These are phyloP conservation scores for Penicillium olsonii DNA, from an alignment of 2,329 filamentous ascomycete species.

Conservation along the genomic window DNA sequence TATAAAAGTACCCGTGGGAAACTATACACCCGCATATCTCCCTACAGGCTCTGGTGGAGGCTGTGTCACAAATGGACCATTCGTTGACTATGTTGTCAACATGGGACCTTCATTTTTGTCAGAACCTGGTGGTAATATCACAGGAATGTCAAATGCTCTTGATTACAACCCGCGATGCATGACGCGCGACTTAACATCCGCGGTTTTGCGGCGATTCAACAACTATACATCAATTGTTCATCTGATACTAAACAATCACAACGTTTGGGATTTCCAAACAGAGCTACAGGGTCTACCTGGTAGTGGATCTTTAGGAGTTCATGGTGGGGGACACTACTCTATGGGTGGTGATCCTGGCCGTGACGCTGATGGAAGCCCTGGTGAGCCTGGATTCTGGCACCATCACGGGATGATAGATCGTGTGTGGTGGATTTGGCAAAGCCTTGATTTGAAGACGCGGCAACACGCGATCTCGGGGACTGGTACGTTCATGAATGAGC, in stretches of 20 bases:
- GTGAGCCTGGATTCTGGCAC: slow-evolving; percentile 50
- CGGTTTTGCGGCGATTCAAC: slow-evolving; percentile 13
- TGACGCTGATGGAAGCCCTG: slow-evolving; percentile 49
- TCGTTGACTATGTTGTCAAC: slow-evolving; percentile 36
- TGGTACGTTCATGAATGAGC: slow-evolving; percentile 47
- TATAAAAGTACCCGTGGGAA: slow-evolving; percentile 15
- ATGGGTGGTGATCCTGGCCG: slow-evolving; percentile 48
- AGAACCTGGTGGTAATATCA: slow-evolving; percentile 10
- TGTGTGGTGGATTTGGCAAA: slow-evolving; percentile 55
- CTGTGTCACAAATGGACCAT: slow-evolving; percentile 35
- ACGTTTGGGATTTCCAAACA: slow-evolving; percentile 38
- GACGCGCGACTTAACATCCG: slow-evolving; percentile 27
- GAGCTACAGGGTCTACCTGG: slow-evolving; percentile 39
- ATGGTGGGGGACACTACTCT: slow-evolving; percentile 50
- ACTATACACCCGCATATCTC: slow-evolving; percentile 42
- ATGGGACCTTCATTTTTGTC: slow-evolving; percentile 25
- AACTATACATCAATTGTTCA: slow-evolving; percentile 24
- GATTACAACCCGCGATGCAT: slow-evolving; percentile 34
- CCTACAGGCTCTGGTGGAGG: slow-evolving; percentile 39
- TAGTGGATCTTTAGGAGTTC: slow-evolving; percentile 40
- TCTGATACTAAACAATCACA: slow-evolving; percentile 20
- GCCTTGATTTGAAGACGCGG: slow-evolving; percentile 41
- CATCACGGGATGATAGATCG: slow-evolving; percentile 53
- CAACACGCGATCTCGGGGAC: slow-evolving; percentile 44
- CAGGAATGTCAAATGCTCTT: slow-evolving; percentile 14